These are phyloP conservation scores for Saitozyma sp. DNA, from an alignment of 768 basidiomycete species.

Conservation along the genomic window DNA sequence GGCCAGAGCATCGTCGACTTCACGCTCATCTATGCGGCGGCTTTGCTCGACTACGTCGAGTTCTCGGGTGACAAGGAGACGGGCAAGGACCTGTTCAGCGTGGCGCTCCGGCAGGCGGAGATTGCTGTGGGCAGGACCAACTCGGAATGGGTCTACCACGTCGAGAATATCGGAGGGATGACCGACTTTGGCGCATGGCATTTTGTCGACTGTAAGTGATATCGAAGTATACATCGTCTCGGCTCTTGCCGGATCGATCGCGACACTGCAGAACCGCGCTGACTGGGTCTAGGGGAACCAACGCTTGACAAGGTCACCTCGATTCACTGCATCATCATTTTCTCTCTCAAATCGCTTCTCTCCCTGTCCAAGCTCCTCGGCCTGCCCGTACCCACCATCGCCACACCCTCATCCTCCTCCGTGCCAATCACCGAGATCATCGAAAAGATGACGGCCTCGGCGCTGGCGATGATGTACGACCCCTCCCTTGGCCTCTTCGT, in stretches of 20 bases:
- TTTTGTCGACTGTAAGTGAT: slow-evolving; percentile 36
- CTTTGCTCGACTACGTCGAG: slow-evolving; percentile 33
- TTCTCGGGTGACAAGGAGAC: slow-evolving; percentile 16
- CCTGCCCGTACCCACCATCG: slow-evolving; percentile 12
- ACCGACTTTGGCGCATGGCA: slow-evolving; percentile 20
- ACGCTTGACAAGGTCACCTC: slow-evolving; percentile 23
- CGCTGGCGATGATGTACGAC: slow-evolving; percentile 22
- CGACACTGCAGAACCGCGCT: not conserved
- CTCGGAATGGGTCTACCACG: slow-evolving; percentile 1
- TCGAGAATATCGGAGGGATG: slow-evolving; percentile 1
- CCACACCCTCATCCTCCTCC: not conserved
- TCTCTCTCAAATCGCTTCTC: slow-evolving; percentile 18
- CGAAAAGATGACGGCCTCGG: slow-evolving; percentile 12
- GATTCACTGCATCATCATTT: slow-evolving; percentile 26
- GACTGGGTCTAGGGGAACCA: slow-evolving; percentile 19
- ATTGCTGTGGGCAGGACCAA: slow-evolving; percentile 1
- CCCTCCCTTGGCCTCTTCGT: slow-evolving; percentile 13
- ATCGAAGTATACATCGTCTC: not conserved
- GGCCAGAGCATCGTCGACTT: slow-evolving; percentile 34
- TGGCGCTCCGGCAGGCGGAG: slow-evolving; percentile 25
- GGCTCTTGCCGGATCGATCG: no score
- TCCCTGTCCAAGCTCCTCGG: slow-evolving; percentile 18
- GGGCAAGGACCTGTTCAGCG: slow-evolving; percentile 23
- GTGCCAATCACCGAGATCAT: slow-evolving; percentile 12
- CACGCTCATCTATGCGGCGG: slow-evolving; percentile 23